Percentiles rank a stretch among this genome's conserved stretches.
phyloP scores from a whole-genome alignment of 164 flowering plant species.

The Sextonia rubra region DNA sequence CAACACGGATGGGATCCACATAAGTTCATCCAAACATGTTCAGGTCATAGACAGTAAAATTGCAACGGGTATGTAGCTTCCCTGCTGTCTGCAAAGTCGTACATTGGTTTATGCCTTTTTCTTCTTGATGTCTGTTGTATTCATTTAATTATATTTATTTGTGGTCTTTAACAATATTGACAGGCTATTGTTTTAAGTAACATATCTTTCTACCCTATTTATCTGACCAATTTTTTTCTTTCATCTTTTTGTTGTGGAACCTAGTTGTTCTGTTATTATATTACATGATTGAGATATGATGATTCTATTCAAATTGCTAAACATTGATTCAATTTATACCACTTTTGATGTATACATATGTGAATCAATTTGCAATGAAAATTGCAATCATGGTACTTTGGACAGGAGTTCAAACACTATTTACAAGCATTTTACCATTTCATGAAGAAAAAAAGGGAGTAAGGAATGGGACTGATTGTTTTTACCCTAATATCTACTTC shows the following conservation, averaged over 20 bases:
- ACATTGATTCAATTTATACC: too few relatives aligned
- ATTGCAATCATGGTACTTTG: too few relatives aligned
- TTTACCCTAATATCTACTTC: too few relatives aligned
- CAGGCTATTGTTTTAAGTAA: neutral
- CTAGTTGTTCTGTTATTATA: neutral
- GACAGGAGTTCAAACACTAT: too few relatives aligned
- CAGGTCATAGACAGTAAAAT: conserved; percentile 45
- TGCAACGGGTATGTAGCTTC: conserved; percentile 53
- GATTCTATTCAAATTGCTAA: neutral
- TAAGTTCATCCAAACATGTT: conserved; percentile 59
- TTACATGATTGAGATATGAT: neutral
- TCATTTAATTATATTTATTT: neutral
- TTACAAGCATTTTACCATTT: too few relatives aligned
- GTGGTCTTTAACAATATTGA: neutral
- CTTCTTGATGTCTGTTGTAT: neutral
- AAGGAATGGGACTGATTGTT: too few relatives aligned
- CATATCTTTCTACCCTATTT: too few relatives aligned
- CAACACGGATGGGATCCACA: conserved; percentile 94
- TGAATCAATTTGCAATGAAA: too few relatives aligned
- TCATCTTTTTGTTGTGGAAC: neutral
- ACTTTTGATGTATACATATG: too few relatives aligned
- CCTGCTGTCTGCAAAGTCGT: neutral
- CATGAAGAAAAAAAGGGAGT: too few relatives aligned
- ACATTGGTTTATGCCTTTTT: neutral
- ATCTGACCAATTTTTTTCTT: too few relatives aligned